phyloP scores from a whole-genome alignment of 208 protist genomes.

The Wallacemonas sp. region DNA sequence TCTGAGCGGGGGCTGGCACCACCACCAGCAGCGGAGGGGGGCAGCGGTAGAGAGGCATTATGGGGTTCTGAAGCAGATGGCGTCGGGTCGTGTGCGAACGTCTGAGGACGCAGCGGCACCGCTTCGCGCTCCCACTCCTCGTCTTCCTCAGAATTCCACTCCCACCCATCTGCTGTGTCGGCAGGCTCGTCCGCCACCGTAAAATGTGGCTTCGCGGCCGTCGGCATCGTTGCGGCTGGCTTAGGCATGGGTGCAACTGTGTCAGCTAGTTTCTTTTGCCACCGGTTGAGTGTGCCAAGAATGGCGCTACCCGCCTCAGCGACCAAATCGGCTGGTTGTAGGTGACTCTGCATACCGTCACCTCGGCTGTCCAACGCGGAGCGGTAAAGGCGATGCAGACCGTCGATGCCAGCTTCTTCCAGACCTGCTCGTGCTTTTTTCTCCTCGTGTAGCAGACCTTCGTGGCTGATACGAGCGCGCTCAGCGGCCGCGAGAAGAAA shows the following conservation, averaged over 20 bases:
- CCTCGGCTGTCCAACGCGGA: neutral
- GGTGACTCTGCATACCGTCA: neutral
- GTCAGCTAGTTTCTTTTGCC: neutral
- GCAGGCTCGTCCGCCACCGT: neutral
- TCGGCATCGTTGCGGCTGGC: neutral
- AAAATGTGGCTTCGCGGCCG: neutral
- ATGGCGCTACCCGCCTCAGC: conserved; percentile 2
- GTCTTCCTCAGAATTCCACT: neutral
- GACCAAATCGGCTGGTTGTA: neutral
- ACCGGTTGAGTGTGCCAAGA: neutral
- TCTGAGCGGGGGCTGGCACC: no score
- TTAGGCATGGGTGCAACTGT: neutral
- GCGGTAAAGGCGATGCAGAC: neutral
- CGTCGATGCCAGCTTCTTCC: neutral
- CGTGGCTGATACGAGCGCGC: neutral
- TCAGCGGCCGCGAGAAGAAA: neutral
- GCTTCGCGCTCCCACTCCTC: no score
- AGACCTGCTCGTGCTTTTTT: neutral
- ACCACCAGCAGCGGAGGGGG: no score
- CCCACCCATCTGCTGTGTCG: neutral
- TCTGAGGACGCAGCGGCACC: no score
- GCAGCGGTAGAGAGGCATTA: no score
- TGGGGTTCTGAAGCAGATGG: no score
- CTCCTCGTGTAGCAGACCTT: neutral
- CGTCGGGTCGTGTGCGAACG: no score